Conservation (phyloP, 2,329 filamentous ascomycete species). For the Bimuria novae-zelandiae region DNA sequence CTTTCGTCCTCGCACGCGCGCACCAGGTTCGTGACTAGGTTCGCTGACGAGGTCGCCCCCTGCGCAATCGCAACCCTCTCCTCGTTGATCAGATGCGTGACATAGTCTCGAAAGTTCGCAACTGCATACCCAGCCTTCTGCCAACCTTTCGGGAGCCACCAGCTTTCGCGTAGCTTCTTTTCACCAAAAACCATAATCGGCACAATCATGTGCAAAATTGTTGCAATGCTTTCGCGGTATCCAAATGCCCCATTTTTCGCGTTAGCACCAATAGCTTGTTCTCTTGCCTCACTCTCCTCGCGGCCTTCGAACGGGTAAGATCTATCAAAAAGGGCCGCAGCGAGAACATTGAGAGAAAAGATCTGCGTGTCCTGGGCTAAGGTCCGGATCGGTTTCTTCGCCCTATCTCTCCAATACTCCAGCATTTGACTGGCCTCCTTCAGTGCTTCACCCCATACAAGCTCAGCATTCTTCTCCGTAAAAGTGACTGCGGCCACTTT, state of each 20-base stretch:
- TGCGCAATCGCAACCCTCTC: conserved; percentile 6
- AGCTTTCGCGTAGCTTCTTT: conserved; percentile 4
- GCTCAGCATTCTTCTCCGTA: conserved; percentile 22
- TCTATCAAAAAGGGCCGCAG: neutral
- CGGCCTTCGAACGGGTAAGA: neutral
- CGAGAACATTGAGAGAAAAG: conserved; percentile 2
- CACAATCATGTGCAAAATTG: conserved; percentile 11
- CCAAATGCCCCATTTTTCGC: neutral
- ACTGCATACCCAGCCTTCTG: conserved; percentile 12
- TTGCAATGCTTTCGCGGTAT: conserved; percentile 13
- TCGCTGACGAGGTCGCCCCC: neutral
- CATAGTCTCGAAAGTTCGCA: conserved; percentile 8
- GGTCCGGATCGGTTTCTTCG: conserved; percentile 8
- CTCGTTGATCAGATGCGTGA: conserved; percentile 10
- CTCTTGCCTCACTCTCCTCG: neutral
- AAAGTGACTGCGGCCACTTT: conserved; percentile 20
- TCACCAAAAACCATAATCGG: conserved; percentile 14
- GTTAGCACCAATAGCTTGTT: neutral
- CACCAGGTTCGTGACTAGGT: conserved; percentile 11
- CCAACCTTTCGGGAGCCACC: conserved; percentile 15
- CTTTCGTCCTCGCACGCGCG: conserved; percentile 7
- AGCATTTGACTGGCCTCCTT: conserved; percentile 18
- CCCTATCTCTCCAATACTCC: conserved; percentile 11
- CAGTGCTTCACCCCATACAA: conserved; percentile 22
- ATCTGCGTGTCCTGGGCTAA: conserved; percentile 9